phyloP scores from a whole-genome alignment of 331 rosid genomes.

The Quercus tomentella region DNA sequence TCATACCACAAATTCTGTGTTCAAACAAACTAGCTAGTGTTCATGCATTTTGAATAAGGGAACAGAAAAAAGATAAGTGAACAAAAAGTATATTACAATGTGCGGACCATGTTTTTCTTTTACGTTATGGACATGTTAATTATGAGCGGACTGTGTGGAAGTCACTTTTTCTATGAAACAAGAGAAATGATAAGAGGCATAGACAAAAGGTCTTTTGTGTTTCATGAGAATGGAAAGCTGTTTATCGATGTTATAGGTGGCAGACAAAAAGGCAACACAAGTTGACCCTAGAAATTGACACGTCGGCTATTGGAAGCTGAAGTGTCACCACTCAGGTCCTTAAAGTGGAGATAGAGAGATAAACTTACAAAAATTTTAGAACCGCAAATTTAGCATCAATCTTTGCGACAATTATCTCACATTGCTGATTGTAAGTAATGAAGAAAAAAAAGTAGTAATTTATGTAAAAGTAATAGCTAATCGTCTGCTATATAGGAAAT shows the following conservation, averaged over 20 bases:
- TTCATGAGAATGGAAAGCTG: slow-evolving; percentile 1
- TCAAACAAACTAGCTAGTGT: no score
- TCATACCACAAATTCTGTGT: neutral
- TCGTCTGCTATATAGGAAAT: no score
- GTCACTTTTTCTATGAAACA: neutral
- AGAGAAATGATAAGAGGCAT: neutral
- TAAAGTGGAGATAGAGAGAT: neutral
- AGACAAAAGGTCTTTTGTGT: neutral
- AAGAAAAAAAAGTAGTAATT: no score
- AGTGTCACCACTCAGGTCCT: slow-evolving; percentile 32
- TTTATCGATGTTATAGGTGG: slow-evolving; percentile 19
- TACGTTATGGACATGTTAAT: no score
- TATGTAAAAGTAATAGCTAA: no score
- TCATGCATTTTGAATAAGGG: no score
- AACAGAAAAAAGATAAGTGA: no score
- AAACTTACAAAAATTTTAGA: neutral
- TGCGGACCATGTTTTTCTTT: no score
- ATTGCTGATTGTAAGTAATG: no score
- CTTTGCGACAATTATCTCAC: no score
- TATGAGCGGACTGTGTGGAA: neutral
- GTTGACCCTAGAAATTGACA: slow-evolving; percentile 30
- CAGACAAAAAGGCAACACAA: slow-evolving; percentile 31
- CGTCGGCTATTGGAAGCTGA: slow-evolving; percentile 29
- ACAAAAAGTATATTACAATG: no score
- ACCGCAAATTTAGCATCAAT: no score